phyloP scores from a whole-genome alignment of 306 rosid species.

The Oxytropis ochrocephala region DNA sequence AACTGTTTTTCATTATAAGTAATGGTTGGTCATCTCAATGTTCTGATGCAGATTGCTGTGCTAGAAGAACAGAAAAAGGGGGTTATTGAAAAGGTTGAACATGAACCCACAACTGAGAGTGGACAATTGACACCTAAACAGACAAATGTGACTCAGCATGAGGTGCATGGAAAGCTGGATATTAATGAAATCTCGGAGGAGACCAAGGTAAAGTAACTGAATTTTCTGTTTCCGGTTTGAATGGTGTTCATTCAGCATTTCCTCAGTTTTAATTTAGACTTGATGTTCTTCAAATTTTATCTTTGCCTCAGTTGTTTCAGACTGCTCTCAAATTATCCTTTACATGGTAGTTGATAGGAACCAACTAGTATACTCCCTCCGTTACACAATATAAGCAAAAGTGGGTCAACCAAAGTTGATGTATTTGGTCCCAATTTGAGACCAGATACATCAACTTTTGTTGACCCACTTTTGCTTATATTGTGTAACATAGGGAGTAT shows the following conservation, averaged over 20 bases:
- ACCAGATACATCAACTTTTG: too few relatives aligned
- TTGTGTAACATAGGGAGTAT: too few relatives aligned
- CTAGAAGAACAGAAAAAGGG: conserved; percentile 68
- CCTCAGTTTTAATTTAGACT: background rate
- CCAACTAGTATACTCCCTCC: too few relatives aligned
- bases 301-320: background rate
- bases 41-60: conserved; percentile 58
- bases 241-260: conserved; percentile 19
- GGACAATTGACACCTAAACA: conserved; percentile 22
- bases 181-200: conserved; percentile 43
- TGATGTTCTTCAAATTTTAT: background rate
- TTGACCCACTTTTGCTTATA: too few relatives aligned
- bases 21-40: conserved; percentile 6
- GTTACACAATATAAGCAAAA: too few relatives aligned
- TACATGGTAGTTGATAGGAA: too few relatives aligned
- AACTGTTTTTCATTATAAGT: background rate
- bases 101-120: conserved; percentile 23
- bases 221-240: background rate
- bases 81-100: conserved; percentile 35
- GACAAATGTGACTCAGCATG: conserved; percentile 17
- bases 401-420: too few relatives aligned
- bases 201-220: conserved; percentile 32
- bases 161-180: conserved; percentile 30
- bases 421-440: too few relatives aligned
- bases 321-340: background rate